A percentile compares a stretch with the other conserved stretches of the same genome.
Evolutionary conservation across 306 rosid genomes (phyloP).

Genomic region (Citrullus colocynthis): DNA sequence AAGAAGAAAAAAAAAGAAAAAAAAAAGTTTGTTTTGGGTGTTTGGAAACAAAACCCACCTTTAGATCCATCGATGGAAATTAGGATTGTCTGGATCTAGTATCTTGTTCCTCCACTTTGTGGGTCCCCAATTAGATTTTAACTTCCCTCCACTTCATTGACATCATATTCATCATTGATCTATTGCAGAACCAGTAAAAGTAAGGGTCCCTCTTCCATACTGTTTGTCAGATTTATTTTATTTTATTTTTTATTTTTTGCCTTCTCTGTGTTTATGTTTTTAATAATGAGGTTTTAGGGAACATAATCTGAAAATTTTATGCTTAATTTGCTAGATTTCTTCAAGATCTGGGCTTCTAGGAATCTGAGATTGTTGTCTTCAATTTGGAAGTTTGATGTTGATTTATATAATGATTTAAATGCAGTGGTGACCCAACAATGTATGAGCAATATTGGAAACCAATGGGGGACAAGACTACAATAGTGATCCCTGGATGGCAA

Average conservation of each 20-base stretch:
- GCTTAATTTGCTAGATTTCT: not conserved
- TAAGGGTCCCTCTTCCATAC: constrained; percentile 4
- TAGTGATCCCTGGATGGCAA: constrained; percentile 71
- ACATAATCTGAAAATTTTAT: not conserved
- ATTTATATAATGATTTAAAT: not conserved
- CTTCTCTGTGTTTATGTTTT: not conserved
- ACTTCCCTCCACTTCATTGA: constrained; percentile 1
- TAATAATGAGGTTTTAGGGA: not conserved
- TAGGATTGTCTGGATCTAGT: constrained; percentile 14
- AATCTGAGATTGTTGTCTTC: not conserved
- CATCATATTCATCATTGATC: constrained; percentile 5
- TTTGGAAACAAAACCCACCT: too few species aligned
- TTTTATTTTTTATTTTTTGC: not conserved
- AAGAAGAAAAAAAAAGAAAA: not conserved
- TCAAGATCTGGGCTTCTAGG: not conserved
- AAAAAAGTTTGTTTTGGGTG: not conserved
- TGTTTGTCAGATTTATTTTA: not conserved
- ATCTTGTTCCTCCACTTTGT: constrained; percentile 16
- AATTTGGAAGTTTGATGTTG: not conserved
- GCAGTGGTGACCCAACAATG: constrained; percentile 88
- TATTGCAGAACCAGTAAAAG: not conserved
- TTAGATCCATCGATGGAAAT: not conserved
- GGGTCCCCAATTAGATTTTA: constrained; percentile 15
- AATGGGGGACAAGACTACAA: constrained; percentile 45
- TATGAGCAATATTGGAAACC: constrained; percentile 58